Conservation (phyloP, 352 stramenopile species). For the Globisporangium acanthophoron region DNA sequence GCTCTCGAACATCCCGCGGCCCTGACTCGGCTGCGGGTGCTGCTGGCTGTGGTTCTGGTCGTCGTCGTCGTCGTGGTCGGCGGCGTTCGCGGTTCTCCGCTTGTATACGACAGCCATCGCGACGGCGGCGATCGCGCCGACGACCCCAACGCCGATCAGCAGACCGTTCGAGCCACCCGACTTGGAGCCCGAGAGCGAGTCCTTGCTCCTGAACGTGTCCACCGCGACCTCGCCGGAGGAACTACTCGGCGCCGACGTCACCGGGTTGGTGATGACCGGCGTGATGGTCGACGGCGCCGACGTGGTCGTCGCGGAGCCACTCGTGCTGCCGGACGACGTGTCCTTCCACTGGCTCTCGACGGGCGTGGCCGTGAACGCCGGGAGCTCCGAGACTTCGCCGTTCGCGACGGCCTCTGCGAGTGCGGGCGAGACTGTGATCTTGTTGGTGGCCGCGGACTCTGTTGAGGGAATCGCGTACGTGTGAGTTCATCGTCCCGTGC, state of each 20-base stretch:
- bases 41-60: conserved; percentile 1
- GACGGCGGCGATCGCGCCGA: conserved; percentile 6
- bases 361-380: conserved; percentile 10
- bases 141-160: not conserved
- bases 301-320: not conserved
- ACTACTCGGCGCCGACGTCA: not conserved
- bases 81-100: not conserved
- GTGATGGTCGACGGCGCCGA: not conserved
- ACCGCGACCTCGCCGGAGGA: conserved; percentile 9
- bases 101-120: conserved; percentile 12
- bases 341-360: conserved; percentile 1
- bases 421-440: conserved; percentile 12
- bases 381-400: conserved; percentile 3
- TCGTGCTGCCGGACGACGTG: not conserved
- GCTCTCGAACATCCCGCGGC: conserved; percentile 12
- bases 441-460: conserved; percentile 1
- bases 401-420: conserved; percentile 9
- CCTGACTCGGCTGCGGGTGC: conserved; percentile 4
- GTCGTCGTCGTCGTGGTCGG: not conserved
- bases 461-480: not conserved
- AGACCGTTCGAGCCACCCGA: not conserved
- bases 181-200: not conserved
- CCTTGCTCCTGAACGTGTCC: conserved; percentile 13
- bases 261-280: not conserved
- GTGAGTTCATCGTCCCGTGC: not conserved